Evolutionary conservation across 2,329 filamentous ascomycete genomes (phyloP), one percentile per base, ranked within the genome.

Genomic region (Sclerotinia glacialis): DNA sequence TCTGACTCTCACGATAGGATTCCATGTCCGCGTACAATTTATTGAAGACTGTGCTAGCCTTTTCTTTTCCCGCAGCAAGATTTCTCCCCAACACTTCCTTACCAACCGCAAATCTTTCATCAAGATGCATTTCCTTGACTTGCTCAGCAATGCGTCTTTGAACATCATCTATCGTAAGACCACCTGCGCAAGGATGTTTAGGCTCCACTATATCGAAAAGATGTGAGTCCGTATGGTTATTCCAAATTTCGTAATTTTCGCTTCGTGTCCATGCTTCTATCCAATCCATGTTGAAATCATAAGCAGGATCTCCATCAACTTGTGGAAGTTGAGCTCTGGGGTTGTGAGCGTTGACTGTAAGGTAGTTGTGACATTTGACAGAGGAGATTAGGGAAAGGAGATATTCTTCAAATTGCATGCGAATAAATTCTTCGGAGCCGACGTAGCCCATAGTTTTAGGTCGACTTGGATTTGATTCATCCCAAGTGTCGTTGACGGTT

Each of bases 341-440:
- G 71, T 90, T 83, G 65, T 83, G 78, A 7, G 79, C 77, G 69
- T 86, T 80, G 67, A 79, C 78, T 23, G 78, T 77, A 34, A 88
- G 80, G 74, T 89, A 89, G 74, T 86, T 88, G 77, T 93, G 93
- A 76, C 96, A 98, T 77, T 97, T 97, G 72, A 93, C 90, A 0
- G 91, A 88, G 0, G 93, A 91, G 53, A 98, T 86, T 69, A 99
- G 84, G 0, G 93, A 92, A 31, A 98, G 84, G 7, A 99, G 85
- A 76, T 99, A 99, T 74, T 97, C 93, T 78, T 99, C 95, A 70
- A 99, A 99, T 74, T 98, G 94, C 50, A 97, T 86, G 40, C 95
- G 87, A 73, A 99, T 99, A 75, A 97, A 97, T 76, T 98, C 95
- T 79, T 99, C 95, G 69, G 93, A 97, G 40, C 95, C 95, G 47